Conservation (phyloP, 2,329 filamentous ascomycete genomes). For the Diaporthe ampelina region DNA sequence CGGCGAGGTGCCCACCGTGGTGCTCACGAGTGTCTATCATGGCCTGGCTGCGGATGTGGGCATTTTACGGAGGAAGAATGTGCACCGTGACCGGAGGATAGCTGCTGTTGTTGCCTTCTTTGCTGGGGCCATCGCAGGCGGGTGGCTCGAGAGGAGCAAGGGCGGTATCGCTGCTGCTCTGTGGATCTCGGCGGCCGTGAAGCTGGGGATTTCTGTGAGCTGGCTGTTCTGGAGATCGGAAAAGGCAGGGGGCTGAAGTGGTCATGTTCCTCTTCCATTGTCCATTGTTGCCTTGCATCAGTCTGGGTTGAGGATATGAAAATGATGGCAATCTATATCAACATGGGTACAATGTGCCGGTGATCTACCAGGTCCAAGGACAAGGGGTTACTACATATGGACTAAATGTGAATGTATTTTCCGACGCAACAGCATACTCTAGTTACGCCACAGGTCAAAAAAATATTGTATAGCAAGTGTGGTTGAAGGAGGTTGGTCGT, state of each 20-base stretch:
- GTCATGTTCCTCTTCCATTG: not conserved
- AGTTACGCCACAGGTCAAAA: too few relatives aligned
- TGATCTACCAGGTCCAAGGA: not conserved
- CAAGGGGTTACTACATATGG: not conserved
- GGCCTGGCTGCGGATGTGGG: not conserved
- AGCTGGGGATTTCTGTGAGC: not conserved
- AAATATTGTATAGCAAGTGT: not conserved
- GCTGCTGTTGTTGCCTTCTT: not conserved
- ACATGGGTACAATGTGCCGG: not conserved
- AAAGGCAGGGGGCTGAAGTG: not conserved
- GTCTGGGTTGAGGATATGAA: not conserved
- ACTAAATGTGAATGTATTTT: not conserved
- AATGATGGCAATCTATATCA: not conserved
- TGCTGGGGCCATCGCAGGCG: not conserved
- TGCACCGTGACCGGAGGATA: not conserved
- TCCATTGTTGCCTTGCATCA: too few relatives aligned
- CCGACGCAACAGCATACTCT: not conserved
- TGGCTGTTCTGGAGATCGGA: not conserved
- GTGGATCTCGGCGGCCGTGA: not conserved
- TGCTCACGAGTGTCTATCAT: slow-evolving; percentile 1
- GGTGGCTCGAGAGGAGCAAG: not conserved
- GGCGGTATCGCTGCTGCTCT: slow-evolving; percentile 2
- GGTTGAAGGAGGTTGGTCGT: not conserved
- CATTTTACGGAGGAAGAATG: not conserved
- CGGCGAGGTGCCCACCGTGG: not conserved